Percentiles rank a stretch among this genome's conserved stretches.
Evolutionary conservation across 306 rosid species (phyloP).

Genomic region (Quillaja saponaria): DNA sequence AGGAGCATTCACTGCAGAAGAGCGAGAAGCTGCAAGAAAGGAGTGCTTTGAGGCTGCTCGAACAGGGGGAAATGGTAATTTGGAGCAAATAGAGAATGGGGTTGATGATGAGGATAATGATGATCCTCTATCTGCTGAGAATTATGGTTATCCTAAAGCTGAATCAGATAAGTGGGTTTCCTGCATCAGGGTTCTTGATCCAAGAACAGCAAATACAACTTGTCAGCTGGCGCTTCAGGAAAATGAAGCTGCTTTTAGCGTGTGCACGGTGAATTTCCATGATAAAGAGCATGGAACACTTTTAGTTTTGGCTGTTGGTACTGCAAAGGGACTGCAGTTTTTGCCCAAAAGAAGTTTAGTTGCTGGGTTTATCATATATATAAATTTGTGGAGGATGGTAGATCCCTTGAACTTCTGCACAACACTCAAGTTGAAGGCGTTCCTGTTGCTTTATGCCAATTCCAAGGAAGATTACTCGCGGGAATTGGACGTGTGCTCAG

Average conservation of each 20-base stretch:
- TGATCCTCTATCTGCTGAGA: constrained; percentile 81
- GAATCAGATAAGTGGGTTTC: constrained; percentile 93
- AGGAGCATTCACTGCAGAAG: constrained; percentile 87
- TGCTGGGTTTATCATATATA: constrained; percentile 90
- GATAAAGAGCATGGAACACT: constrained; percentile 95
- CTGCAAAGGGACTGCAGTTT: constrained; percentile 91
- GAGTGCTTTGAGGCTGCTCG: constrained; percentile 84
- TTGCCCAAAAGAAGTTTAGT: constrained; percentile 64
- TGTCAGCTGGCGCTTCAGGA: constrained; percentile 96
- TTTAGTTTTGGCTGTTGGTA: constrained; percentile 94
- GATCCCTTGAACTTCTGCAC: constrained; percentile 86
- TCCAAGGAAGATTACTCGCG: constrained; percentile 95
- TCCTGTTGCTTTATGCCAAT: constrained; percentile 88
- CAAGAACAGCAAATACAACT: constrained; percentile 77
- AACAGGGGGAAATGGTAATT: constrained; percentile 70
- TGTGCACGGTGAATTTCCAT: constrained; percentile 90
- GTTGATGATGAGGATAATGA: constrained; percentile 89
- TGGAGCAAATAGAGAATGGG: constrained; percentile 90
- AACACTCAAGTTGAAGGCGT: constrained; percentile 97
- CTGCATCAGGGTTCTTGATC: constrained; percentile 96
- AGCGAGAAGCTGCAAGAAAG: constrained; percentile 89
- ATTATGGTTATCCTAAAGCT: constrained; percentile 92
- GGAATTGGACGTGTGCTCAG: constrained; percentile 91
- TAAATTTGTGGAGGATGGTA: constrained; percentile 91
- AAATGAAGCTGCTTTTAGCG: constrained; percentile 90